Conservation (phyloP, 2,329 filamentous ascomycete species). For the Nemania sp. region DNA sequence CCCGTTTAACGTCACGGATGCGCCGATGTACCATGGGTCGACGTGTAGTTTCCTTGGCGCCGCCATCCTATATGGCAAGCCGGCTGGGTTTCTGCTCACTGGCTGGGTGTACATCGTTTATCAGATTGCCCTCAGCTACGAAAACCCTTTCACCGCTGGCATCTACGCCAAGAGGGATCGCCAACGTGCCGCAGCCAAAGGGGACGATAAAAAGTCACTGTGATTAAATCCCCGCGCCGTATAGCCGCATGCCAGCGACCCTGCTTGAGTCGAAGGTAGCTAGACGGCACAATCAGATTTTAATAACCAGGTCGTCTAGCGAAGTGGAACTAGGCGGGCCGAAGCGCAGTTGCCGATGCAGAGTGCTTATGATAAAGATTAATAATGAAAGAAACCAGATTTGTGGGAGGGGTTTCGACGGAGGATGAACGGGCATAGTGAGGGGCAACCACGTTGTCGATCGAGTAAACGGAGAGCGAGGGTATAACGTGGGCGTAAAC, state of each 20-base stretch:
- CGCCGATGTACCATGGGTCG: slow-evolving; percentile 97
- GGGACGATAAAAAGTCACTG: slow-evolving; percentile 64
- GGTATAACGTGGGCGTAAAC: slow-evolving; percentile 3
- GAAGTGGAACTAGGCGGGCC: background rate
- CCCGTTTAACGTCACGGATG: slow-evolving; percentile 90
- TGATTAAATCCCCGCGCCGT: slow-evolving; percentile 49
- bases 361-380: background rate
- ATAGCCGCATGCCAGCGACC: background rate
- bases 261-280: background rate
- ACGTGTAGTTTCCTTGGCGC: slow-evolving; percentile 93
- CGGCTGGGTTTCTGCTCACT: slow-evolving; percentile 84
- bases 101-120: slow-evolving; percentile 82
- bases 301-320: background rate
- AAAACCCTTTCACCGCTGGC: slow-evolving; percentile 92
- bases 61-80: slow-evolving; percentile 86
- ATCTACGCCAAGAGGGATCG: slow-evolving; percentile 90
- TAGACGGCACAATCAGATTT: background rate
- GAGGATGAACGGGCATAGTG: background rate
- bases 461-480: background rate
- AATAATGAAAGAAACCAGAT: slow-evolving; percentile 4
- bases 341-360: background rate
- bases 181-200: slow-evolving; percentile 61
- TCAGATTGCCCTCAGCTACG: slow-evolving; percentile 82
- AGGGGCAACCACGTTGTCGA: slow-evolving; percentile 1
- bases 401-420: background rate